Evolutionary conservation across 2,329 filamentous ascomycete species (phyloP).

Genomic region (Teratosphaeria viscida): DNA sequence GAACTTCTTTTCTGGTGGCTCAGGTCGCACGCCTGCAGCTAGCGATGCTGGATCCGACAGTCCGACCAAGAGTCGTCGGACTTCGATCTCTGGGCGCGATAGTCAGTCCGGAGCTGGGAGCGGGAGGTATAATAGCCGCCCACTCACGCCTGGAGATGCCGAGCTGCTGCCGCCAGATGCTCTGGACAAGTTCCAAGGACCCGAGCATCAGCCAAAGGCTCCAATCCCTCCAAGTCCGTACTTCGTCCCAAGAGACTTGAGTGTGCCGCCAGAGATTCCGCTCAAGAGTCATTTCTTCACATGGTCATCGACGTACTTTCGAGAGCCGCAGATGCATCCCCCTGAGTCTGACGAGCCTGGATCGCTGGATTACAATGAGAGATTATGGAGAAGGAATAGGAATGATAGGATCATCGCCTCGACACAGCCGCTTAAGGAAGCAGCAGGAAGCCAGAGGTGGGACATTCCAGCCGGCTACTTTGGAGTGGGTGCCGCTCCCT

Average conservation of each 20-base stretch:
- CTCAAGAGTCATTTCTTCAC: slow-evolving; percentile 77
- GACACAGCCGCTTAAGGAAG: slow-evolving; percentile 86
- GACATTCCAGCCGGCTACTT: slow-evolving; percentile 72
- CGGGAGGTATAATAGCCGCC: slow-evolving; percentile 34
- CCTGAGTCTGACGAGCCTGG: slow-evolving; percentile 93
- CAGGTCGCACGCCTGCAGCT: slow-evolving; percentile 12
- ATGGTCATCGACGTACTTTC: slow-evolving; percentile 95
- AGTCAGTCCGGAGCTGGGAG: slow-evolving; percentile 3
- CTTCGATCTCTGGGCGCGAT: slow-evolving; percentile 6
- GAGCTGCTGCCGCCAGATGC: slow-evolving; percentile 56
- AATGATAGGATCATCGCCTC: slow-evolving; percentile 88
- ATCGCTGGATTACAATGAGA: slow-evolving; percentile 90
- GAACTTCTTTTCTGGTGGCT: slow-evolving; percentile 41
- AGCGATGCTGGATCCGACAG: slow-evolving; percentile 13
- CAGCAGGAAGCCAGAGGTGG: slow-evolving; percentile 78
- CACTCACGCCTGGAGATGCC: slow-evolving; percentile 23
- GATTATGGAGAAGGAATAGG: slow-evolving; percentile 81
- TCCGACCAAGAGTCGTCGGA: slow-evolving; percentile 16
- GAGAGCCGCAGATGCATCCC: slow-evolving; percentile 95
- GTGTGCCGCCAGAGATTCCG: slow-evolving; percentile 55
- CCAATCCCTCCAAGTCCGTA: slow-evolving; percentile 70
- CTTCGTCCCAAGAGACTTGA: slow-evolving; percentile 53
- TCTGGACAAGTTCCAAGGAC: slow-evolving; percentile 44
- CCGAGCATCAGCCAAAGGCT: slow-evolving; percentile 56
- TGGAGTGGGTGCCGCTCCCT: slow-evolving; percentile 80